Conservation (phyloP, 2,329 filamentous ascomycete genomes). For the Pyricularia grisea region DNA sequence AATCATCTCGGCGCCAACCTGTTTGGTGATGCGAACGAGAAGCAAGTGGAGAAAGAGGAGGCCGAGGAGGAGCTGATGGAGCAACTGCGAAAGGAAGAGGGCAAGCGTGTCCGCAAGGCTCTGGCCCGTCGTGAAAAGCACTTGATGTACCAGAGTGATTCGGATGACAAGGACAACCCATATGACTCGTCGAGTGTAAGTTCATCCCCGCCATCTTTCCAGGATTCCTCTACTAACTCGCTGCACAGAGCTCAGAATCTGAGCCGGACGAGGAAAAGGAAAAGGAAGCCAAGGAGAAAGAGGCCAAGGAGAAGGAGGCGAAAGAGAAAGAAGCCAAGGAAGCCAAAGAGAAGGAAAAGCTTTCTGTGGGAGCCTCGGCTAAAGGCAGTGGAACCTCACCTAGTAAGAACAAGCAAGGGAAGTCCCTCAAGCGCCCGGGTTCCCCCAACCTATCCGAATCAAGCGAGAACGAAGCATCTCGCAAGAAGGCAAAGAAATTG, state of each 20-base stretch:
- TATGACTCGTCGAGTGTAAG: conserved; percentile 25
- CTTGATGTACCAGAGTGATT: conserved; percentile 69
- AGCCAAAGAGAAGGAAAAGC: conserved; percentile 19
- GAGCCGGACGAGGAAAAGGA: conserved; percentile 53
- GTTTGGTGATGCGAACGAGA: conserved; percentile 62
- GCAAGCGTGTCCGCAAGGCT: conserved; percentile 71
- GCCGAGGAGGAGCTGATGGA: conserved; percentile 59
- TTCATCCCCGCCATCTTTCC: not conserved
- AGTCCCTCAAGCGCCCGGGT: conserved; percentile 70
- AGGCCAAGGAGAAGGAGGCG: conserved; percentile 45
- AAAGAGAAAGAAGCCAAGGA: conserved; percentile 48
- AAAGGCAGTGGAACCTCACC: conserved; percentile 57
- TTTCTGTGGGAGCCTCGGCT: conserved; percentile 45
- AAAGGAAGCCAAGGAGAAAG: conserved; percentile 60
- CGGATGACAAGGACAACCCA: conserved; percentile 26
- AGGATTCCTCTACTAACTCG: conserved; percentile 18
- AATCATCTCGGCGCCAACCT: conserved; percentile 83
- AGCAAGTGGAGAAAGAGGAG: conserved; percentile 64
- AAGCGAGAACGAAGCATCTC: conserved; percentile 80
- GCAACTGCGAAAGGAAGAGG: conserved; percentile 59
- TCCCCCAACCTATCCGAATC: conserved; percentile 85
- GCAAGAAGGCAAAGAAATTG: conserved; percentile 66
- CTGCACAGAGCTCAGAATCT: conserved; percentile 28
- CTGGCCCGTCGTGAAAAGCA: conserved; percentile 77
- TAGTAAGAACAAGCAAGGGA: conserved; percentile 39